Base-by-base conservation (phyloP, 225 moss, liverwort and hornwort genomes). In the Bryoerythrophyllum caledonicum region DNA sequence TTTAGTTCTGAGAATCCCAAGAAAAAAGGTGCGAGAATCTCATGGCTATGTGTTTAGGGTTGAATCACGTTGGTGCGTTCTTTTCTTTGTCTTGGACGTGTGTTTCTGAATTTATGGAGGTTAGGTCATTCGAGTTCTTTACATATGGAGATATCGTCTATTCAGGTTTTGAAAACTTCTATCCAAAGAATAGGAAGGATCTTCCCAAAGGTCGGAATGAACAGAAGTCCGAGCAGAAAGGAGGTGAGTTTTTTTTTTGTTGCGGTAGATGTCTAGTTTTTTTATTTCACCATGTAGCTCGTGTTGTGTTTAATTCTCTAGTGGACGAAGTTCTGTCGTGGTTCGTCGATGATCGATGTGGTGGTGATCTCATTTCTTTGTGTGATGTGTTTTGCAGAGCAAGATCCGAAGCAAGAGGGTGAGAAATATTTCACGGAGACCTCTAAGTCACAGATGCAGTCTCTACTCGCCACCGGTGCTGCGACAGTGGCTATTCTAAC, bases 121-220 rank as follows among this genome's bases (percentile, higher is more conserved):
- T 9, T 51, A 63, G 58, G 51, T 43, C 41, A 32, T 26, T n/a
- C n/a, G n/a, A n/a, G n/a, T n/a, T n/a, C n/a, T n/a, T 78, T 53
- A 53, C 35, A 13, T 38, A 25, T 65, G 32, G 54, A 62, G 44
- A 24, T 17, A 17, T 75, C 44, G 37, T 30, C 56, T 55, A 24
- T 61, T 56, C 90, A 99, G 97, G 94, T 55, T 99, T 90, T 82
- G 99, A 99, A 79, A 93, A 91, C 37, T 99, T 91, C 69, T 99
- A 95, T 80, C 99, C 99, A 61, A 99, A 99, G 82, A 91, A 99
- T 63, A 90, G 94, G 79, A 99, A 99, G 85, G 95, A 95, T 68
- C 83, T 92, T 73, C 95, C 99, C 13, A 99, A 95, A 82, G 90
- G 85, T 56, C 93, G 95, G 70, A 95, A 88, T 60, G 95, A 88